Percentiles rank a stretch among this genome's conserved stretches.
These are phyloP conservation scores for Sporisorium iseilematis-ciliati DNA, from an alignment of 1,284 basidiomycete species.

Conservation along the genomic window DNA sequence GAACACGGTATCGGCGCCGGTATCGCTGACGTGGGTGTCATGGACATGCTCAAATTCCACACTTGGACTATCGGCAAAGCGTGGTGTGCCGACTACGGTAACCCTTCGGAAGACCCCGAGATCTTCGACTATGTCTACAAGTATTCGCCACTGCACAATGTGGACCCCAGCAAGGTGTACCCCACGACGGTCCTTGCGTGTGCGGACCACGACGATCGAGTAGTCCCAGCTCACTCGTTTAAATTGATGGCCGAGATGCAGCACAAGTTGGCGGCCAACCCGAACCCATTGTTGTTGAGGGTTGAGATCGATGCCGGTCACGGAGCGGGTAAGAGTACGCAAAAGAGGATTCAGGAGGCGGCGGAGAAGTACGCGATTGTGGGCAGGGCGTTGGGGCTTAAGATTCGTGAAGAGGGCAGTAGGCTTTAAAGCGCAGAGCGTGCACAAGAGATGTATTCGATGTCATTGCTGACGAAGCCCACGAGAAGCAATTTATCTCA, in stretches of 20 bases:
- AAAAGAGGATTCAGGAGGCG: constrained; percentile 63
- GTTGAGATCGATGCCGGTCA: constrained; percentile 67
- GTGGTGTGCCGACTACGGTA: constrained; percentile 85
- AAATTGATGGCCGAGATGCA: constrained; percentile 68
- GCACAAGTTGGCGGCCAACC: constrained; percentile 59
- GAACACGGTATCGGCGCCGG: constrained; percentile 78
- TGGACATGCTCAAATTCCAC: constrained; percentile 77
- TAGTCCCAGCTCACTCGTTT: constrained; percentile 66
- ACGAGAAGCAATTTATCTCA: no score
- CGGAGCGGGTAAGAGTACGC: constrained; percentile 67
- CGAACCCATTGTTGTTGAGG: constrained; percentile 65
- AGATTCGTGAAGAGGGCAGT: constrained; percentile 39
- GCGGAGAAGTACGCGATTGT: constrained; percentile 64
- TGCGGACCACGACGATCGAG: constrained; percentile 68
- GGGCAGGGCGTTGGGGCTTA: constrained; percentile 58
- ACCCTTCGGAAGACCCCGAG: constrained; percentile 74
- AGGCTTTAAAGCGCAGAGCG: constrained; percentile 17
- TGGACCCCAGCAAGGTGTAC: constrained; percentile 58
- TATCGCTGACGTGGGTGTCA: constrained; percentile 72
- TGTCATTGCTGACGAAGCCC: no score
- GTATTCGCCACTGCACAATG: constrained; percentile 68
- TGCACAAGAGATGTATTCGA: no score
- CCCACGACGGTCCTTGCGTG: constrained; percentile 64
- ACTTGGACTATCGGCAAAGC: constrained; percentile 75
- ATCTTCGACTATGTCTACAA: constrained; percentile 64